These are phyloP conservation scores for Xylaria sp. DNA, from an alignment of 2,329 filamentous ascomycete genomes.

Conservation along the genomic window DNA sequence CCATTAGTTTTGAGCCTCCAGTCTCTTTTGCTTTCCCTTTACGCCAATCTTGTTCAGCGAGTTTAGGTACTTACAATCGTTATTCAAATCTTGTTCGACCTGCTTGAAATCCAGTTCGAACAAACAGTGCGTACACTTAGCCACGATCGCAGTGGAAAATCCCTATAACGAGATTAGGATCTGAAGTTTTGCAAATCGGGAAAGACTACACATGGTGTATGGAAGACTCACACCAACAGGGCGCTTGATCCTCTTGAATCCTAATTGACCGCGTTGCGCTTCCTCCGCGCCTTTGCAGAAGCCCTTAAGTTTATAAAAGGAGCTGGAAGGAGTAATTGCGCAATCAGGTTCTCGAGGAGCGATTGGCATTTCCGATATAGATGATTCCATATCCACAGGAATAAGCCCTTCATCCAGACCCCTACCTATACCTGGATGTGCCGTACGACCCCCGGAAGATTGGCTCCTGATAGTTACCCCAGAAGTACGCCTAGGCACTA, in stretches of 20 bases:
- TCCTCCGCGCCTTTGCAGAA: constrained; percentile 67
- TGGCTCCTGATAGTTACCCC: constrained; percentile 30
- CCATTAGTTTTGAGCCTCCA: constrained; percentile 33
- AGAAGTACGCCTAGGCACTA: constrained; percentile 29
- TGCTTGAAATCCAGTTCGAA: constrained; percentile 65
- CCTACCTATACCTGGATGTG: constrained; percentile 20
- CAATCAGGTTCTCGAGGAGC: constrained; percentile 52
- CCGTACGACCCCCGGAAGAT: constrained; percentile 28
- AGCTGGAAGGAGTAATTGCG: constrained; percentile 59
- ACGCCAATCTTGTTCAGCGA: background rate
- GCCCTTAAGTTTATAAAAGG: constrained; percentile 64
- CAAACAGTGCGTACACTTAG: constrained; percentile 64
- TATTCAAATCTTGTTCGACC: constrained; percentile 64
- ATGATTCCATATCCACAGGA: constrained; percentile 50
- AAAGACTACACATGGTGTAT: background rate
- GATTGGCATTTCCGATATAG: constrained; percentile 34
- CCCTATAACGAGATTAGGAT: constrained; percentile 49
- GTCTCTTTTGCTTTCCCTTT: background rate
- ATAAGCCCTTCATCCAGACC: constrained; percentile 52
- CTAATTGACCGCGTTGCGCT: constrained; percentile 59
- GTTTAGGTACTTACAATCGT: constrained; percentile 54
- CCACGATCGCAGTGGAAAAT: constrained; percentile 57
- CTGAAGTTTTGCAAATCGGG: constrained; percentile 5
- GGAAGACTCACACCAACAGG: constrained; percentile 54
- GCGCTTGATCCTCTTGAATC: constrained; percentile 63